Base-by-base conservation (phyloP, 2,329 filamentous ascomycete genomes). In the Coniella lustricola region DNA sequence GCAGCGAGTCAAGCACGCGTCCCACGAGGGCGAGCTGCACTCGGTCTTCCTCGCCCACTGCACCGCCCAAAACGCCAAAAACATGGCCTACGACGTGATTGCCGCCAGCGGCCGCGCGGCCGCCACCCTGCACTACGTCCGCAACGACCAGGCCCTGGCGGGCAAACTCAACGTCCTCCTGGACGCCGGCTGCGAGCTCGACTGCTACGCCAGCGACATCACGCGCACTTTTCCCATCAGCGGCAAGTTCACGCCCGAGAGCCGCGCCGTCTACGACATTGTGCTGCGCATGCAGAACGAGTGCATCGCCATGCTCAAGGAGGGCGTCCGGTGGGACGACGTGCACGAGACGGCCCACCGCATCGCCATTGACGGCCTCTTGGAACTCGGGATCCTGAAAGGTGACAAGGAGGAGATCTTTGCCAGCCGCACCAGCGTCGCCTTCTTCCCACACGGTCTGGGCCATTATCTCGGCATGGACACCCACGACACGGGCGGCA, bases 391-490 rank as follows among this genome's bases (percentile, higher is more conserved):
- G 2, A 84, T 97, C 40, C 68, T 96, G 34, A 77, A 77, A 61
- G 76, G 80, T 9, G 72, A 79, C 53, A 76, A 77, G 49, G 77
- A 84, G 16, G 89, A 89, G 57, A 86, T 96, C 20, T 78, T 94
- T 52, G 76, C 81, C 56, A 81, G 79, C 37, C 77, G 90, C 48
- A 87, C 89, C n/a, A 91, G 86, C 59, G 82, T 85, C 20, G 90
- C 90, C 2, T 96, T 96, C 71, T 87, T 95, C 61, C 90, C 52
- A 7, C 52, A 54, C 43, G 52, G 52, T 0, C 49, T 54, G 7
- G 90, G 90, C 0, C 90, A 96, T 66, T 91, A 95, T 63, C 72
- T 96, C 9, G 90, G 90, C 54, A 84, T 96, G 76, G 90, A 96
- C 63, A 94, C 90, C 2, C 90, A 96, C 64, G 90, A 96, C 61